phyloP scores from a whole-genome alignment of 441 rosid species.

The Macaranga tanarius region DNA sequence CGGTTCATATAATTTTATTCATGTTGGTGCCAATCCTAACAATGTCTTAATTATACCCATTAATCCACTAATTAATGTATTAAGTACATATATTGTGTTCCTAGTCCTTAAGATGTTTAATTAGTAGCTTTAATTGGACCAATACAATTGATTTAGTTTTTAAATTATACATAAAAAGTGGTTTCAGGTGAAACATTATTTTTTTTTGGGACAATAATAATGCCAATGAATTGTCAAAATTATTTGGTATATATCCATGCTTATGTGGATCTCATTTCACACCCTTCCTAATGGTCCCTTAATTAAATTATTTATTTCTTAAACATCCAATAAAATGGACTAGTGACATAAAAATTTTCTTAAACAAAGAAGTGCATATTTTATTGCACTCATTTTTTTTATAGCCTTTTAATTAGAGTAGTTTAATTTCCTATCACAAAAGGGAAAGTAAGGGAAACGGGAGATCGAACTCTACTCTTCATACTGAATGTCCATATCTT shows the following conservation, averaged over 20 bases:
- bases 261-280: constrained; percentile 1
- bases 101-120: neutral
- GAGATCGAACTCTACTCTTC: no score
- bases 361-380: neutral
- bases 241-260: neutral
- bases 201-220: neutral
- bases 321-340: neutral
- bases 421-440: no score
- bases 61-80: neutral
- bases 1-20: neutral
- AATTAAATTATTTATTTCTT: neutral
- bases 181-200: constrained; percentile 17
- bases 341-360: neutral
- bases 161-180: neutral
- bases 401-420: no score
- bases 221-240: neutral
- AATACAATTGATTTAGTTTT: neutral
- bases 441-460: no score
- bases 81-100: neutral
- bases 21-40: constrained; percentile 3
- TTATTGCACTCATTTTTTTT: no score
- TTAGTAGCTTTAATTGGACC: neutral
- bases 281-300: neutral
- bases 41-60: neutral
- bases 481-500: no score